Evolutionary conservation across 1,284 basidiomycete genomes (phyloP).

Genomic region (Mycosarcoma mackinlayi): DNA sequence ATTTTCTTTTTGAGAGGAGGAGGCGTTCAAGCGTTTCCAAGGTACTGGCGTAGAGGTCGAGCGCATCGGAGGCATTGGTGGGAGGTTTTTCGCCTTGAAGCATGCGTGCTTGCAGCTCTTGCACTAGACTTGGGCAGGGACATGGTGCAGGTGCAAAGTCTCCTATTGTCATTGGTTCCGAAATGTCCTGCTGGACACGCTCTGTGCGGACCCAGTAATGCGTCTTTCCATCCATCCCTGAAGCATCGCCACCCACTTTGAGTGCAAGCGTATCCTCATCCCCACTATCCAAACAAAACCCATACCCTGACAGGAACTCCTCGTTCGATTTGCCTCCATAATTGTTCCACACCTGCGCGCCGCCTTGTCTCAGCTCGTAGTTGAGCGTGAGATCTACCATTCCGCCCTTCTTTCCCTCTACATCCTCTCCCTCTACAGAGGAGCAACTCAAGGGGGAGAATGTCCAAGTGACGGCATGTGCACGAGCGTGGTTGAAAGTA

Average conservation of each 20-base stretch:
- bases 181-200: not conserved
- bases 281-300: constrained; percentile 44
- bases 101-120: constrained; percentile 4
- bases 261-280: constrained; percentile 58
- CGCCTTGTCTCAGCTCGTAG: not conserved
- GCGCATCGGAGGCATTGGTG: not conserved
- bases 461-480: constrained; percentile 57
- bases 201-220: constrained; percentile 24
- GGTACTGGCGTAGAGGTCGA: constrained; percentile 17
- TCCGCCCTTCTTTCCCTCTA: not conserved
- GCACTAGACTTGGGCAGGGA: constrained; percentile 27
- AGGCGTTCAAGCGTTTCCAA: constrained; percentile 38
- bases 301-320: constrained; percentile 59
- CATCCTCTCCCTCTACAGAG: no score
- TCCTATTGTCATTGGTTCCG: no score
- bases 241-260: constrained; percentile 19
- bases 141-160: not conserved
- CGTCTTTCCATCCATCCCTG: not conserved
- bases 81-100: constrained; percentile 5
- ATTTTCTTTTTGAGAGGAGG: constrained; percentile 35
- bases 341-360: constrained; percentile 61
- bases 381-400: constrained; percentile 27
- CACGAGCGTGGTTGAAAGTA: constrained; percentile 59
- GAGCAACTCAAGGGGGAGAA: no score
- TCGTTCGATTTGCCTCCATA: constrained; percentile 67